Percentiles rank a stretch among this genome's conserved stretches.
phyloP scores from a whole-genome alignment of 495 filamentous ascomycete species.

The Podospora pseudopauciseta region DNA sequence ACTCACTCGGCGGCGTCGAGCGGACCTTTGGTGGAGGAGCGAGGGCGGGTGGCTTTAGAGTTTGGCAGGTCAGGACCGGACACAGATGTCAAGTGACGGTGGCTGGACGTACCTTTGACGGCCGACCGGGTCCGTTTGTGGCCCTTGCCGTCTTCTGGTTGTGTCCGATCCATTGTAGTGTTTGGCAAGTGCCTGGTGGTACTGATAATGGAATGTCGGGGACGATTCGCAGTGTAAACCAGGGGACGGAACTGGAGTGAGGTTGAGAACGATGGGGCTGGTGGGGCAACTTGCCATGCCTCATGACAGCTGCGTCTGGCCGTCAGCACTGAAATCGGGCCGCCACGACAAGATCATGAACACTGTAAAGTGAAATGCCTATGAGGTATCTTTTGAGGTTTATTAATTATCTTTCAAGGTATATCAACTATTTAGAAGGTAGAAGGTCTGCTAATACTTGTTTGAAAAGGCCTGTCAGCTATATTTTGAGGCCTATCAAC shows the following conservation, averaged over 20 bases:
- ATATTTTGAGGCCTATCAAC: too few relatives aligned
- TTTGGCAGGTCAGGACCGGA: background rate
- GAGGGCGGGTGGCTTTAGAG: constrained; percentile 41
- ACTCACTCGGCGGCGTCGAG: constrained; percentile 54
- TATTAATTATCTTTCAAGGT: too few relatives aligned
- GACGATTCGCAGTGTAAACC: background rate
- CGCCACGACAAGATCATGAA: too few relatives aligned
- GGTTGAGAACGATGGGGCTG: background rate
- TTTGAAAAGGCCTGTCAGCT: too few relatives aligned
- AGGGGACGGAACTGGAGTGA: background rate
- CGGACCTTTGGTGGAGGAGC: constrained; percentile 55
- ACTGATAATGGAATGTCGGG: background rate
- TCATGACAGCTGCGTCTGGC: background rate
- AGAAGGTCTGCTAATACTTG: too few relatives aligned
- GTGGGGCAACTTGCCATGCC: background rate
- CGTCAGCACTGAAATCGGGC: background rate
- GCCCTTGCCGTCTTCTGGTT: constrained; percentile 27
- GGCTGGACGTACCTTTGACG: constrained; percentile 34
- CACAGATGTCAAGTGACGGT: background rate
- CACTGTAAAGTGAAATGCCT: too few relatives aligned
- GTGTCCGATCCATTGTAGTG: constrained; percentile 34
- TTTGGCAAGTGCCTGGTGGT: background rate
- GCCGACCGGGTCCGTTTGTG: constrained; percentile 41
- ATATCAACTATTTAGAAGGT: too few relatives aligned
- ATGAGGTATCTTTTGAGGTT: too few relatives aligned